These are phyloP conservation scores for Dipodascus geniculatus DNA, from an alignment of 805 yeast species.

Conservation along the genomic window DNA sequence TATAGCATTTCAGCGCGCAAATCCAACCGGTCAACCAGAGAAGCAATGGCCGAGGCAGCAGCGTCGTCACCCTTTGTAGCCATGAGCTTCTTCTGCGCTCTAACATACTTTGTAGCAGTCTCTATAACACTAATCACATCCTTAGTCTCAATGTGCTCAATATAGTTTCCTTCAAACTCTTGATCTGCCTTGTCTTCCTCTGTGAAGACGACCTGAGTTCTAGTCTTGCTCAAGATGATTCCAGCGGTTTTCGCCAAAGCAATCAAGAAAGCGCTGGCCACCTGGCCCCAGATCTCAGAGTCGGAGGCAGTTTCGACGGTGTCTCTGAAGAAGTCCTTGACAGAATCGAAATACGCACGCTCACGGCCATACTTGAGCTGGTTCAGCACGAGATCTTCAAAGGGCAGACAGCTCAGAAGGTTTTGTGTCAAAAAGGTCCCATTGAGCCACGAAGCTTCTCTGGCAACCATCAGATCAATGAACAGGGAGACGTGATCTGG, in stretches of 20 bases:
- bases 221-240: conserved; percentile 11
- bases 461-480: conserved; percentile 40
- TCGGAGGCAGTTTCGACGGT: background rate
- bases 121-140: conserved; percentile 15
- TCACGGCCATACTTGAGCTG: conserved; percentile 7
- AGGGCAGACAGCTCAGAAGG: conserved; percentile 61
- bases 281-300: conserved; percentile 12
- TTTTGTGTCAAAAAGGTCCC: conserved; percentile 70
- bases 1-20: conserved; percentile 16
- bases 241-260: conserved; percentile 18
- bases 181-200: conserved; percentile 30
- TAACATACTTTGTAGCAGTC: conserved; percentile 34
- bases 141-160: conserved; percentile 16
- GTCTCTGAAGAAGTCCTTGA: conserved; percentile 4
- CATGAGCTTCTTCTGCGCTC: background rate
- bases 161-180: conserved; percentile 42
- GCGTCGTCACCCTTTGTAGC: background rate
- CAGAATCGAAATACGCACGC: background rate
- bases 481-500: conserved; percentile 30
- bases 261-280: conserved; percentile 16
- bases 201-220: conserved; percentile 17
- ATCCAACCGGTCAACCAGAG: conserved; percentile 45
- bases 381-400: conserved; percentile 43
- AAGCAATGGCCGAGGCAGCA: conserved; percentile 35
- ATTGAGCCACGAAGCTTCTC: conserved; percentile 61